These are phyloP conservation scores for Microsporum ferrugineum DNA, from an alignment of 2,329 filamentous ascomycete genomes.

Conservation along the genomic window DNA sequence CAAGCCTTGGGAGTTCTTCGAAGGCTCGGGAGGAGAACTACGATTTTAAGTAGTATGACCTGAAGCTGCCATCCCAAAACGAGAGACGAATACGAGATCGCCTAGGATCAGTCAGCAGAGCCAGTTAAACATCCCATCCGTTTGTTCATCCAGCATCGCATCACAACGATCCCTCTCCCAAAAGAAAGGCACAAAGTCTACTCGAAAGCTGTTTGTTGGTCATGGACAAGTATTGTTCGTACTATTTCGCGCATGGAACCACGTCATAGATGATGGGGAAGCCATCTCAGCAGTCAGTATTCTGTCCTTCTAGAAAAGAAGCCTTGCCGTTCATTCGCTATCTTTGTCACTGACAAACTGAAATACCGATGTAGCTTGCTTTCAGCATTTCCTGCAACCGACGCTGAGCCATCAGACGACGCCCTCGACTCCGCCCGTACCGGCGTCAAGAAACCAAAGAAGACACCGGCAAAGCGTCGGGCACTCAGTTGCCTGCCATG, in stretches of 20 bases:
- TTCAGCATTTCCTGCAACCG: neutral
- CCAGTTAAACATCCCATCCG: neutral
- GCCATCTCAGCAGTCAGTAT: constrained; percentile 1
- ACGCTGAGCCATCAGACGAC: constrained; percentile 4
- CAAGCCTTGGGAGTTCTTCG: neutral
- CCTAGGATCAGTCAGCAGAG: constrained; percentile 1
- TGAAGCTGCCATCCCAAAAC: neutral
- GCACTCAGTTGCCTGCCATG: constrained; percentile 25
- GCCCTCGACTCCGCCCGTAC: neutral
- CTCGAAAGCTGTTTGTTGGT: neutral
- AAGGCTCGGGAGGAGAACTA: neutral
- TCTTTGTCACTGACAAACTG: neutral
- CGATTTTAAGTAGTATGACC: neutral
- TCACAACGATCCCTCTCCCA: neutral
- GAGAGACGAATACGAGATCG: constrained; percentile 3
- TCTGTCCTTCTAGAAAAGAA: neutral
- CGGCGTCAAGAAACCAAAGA: constrained; percentile 2
- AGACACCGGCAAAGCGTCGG: constrained; percentile 10
- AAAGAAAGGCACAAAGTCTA: neutral
- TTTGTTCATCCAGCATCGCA: neutral
- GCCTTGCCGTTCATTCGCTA: neutral
- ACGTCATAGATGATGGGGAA: constrained; percentile 4
- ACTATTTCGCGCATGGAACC: neutral
- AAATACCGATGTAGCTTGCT: neutral
- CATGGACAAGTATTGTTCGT: neutral